phyloP scores from a whole-genome alignment of 2,329 filamentous ascomycete species.

The Pseudocercospora vitis region DNA sequence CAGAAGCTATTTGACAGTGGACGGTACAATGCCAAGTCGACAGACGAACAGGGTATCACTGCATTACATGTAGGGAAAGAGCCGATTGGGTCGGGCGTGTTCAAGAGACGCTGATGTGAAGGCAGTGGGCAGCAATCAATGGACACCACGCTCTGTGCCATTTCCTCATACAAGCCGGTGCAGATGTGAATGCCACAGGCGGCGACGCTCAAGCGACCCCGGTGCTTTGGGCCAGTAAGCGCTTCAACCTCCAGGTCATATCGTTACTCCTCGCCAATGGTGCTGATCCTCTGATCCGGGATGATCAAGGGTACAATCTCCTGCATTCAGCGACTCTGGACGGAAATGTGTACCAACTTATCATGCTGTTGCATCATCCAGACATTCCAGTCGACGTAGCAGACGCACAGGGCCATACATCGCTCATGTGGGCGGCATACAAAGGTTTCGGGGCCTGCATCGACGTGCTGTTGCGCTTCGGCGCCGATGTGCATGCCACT shows the following conservation, averaged over 20 bases:
- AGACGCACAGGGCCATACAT: slow-evolving; percentile 88
- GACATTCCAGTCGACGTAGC: slow-evolving; percentile 90
- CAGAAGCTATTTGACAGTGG: slow-evolving; percentile 84
- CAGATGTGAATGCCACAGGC: slow-evolving; percentile 91
- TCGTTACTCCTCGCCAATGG: slow-evolving; percentile 88
- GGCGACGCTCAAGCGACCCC: slow-evolving; percentile 93
- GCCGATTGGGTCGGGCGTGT: slow-evolving; percentile 10
- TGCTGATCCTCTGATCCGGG: slow-evolving; percentile 87
- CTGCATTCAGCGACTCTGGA: slow-evolving; percentile 96
- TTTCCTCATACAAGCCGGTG: slow-evolving; percentile 81
- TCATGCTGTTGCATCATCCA: slow-evolving; percentile 81
- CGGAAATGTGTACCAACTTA: slow-evolving; percentile 86
- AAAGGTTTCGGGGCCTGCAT: slow-evolving; percentile 93
- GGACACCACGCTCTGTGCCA: slow-evolving; percentile 98
- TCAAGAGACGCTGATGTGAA: slow-evolving; percentile 24
- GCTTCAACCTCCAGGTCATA: slow-evolving; percentile 95
- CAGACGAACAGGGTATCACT: slow-evolving; percentile 90
- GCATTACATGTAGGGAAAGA: slow-evolving; percentile 73
- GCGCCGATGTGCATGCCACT: slow-evolving; percentile 83
- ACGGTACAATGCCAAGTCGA: slow-evolving; percentile 77
- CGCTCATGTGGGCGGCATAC: slow-evolving; percentile 98
- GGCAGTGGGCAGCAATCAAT: slow-evolving; percentile 96
- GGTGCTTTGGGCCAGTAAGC: slow-evolving; percentile 94
- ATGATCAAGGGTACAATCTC: slow-evolving; percentile 96
- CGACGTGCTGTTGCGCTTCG: slow-evolving; percentile 90